Base-by-base conservation (phyloP, 176 grass and related monocot genomes). In the Aegilops sharonensis region DNA sequence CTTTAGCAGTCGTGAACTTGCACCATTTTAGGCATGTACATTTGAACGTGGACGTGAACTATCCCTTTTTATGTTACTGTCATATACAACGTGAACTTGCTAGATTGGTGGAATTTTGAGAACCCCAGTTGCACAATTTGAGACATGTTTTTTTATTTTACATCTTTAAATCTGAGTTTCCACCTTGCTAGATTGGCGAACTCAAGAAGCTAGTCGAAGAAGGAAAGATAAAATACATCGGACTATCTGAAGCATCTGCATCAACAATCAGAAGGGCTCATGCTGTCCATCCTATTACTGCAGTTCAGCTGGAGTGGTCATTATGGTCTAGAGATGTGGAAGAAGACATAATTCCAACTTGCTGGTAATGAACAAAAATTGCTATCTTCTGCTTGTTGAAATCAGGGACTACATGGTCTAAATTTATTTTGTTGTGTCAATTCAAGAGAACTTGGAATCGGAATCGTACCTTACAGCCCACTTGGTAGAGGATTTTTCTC, bases 141-240 rank as follows among this genome's bases (percentile, higher is more conserved):
- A 57, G 6, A 4, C 2, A 48, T 34, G 17, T 2, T 7, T 48
- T 12, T 12, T 40, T 29, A 48, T 36, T 9, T 48, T 52, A 63
- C 24, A 9, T 21, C 36, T 11, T 66, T 15, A 50, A 50, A 50
- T 5, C 13, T 50, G 47, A 15, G 47, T 15, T 48, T 48, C 47
- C 47, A 50, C 47, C 47, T 50, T 50, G 13, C 47, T 77, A 95
- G 93, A 88, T 95, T 84, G 61, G 82, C 17, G 93, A 92, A 24
- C 90, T 91, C 5, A 95, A 95, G 27, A 95, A 95, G 30, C 59
- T 95, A n/a, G 91, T 89, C 3, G 83, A 85, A 21, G 93, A 95
- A 83, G 91, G 91, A 50, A 95, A 95, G 71, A 82, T 95, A 67
- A 95, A 92, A 4, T 93, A 95, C n/a, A 84, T 95, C 1, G 94